These are phyloP conservation scores for Epicoccum nigrum DNA, from an alignment of 2,329 filamentous ascomycete genomes.

Conservation along the genomic window DNA sequence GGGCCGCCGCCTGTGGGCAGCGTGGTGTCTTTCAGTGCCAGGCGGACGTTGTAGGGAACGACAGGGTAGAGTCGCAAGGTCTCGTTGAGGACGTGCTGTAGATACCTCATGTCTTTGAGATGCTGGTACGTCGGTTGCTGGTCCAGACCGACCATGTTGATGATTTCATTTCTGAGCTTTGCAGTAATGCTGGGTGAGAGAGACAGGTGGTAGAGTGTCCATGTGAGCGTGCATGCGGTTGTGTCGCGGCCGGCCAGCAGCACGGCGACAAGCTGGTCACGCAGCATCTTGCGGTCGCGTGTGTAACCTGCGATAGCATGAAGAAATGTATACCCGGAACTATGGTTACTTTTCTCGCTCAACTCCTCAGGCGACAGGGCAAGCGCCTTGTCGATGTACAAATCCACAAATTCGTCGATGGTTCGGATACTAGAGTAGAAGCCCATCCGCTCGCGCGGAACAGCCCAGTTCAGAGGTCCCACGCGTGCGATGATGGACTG, in stretches of 20 bases:
- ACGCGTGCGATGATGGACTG: conserved; percentile 71
- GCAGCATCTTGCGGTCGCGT: conserved; percentile 68
- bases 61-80: conserved; percentile 56
- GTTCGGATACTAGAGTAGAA: conserved; percentile 70
- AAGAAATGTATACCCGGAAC: conserved; percentile 80
- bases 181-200: conserved; percentile 69
- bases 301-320: conserved; percentile 85
- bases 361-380: conserved; percentile 73
- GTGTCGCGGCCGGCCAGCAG: conserved; percentile 88
- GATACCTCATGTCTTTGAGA: conserved; percentile 86
- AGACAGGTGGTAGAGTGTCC: conserved; percentile 81
- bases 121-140: conserved; percentile 72
- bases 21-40: conserved; percentile 55
- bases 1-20: conserved; percentile 57
- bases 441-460: conserved; percentile 65
- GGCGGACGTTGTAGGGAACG: conserved; percentile 58
- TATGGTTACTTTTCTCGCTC: conserved; percentile 72
- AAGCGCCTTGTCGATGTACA: conserved; percentile 77
- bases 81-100: conserved; percentile 45
- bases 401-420: conserved; percentile 77
- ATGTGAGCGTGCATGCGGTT: conserved; percentile 80
- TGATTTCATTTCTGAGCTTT: conserved; percentile 76
- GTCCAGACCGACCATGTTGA: conserved; percentile 67
- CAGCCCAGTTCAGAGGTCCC: conserved; percentile 64
- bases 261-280: conserved; percentile 76